These are phyloP conservation scores for Cryptomeria japonica DNA, from an alignment of 75 land plant genomes.

Conservation along the genomic window DNA sequence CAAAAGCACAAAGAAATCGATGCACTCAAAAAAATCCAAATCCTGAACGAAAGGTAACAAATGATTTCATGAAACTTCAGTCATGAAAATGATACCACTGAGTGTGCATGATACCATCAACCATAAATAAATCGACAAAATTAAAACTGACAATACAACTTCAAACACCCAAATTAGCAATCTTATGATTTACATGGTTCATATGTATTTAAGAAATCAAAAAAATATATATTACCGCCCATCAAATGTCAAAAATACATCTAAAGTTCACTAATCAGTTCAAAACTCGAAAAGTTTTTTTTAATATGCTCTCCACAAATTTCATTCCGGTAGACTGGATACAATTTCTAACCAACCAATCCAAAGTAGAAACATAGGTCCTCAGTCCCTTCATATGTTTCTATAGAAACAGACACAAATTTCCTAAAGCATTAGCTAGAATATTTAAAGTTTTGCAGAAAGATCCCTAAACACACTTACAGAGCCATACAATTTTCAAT, in stretches of 20 bases:
- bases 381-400: not conserved
- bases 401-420: not conserved
- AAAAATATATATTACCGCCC: not conserved
- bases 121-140: not conserved
- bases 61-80: not conserved
- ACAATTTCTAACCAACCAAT: slow-evolving; percentile 6
- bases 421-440: not conserved
- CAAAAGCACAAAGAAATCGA: not conserved
- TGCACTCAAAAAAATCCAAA: too few relatives aligned
- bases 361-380: not conserved
- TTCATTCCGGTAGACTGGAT: slow-evolving; percentile 1
- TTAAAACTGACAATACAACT: not conserved
- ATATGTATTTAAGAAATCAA: not conserved
- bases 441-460: not conserved
- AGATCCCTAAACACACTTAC: not conserved
- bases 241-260: not conserved
- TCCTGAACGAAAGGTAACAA: not conserved
- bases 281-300: not conserved
- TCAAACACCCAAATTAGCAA: not conserved
- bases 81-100: not conserved
- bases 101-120: not conserved
- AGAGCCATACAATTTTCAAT: not conserved
- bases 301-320: not conserved
- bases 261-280: not conserved
- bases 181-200: not conserved